Evolutionary conservation across 2,329 filamentous ascomycete genomes (phyloP).

Genomic region (Mycogone perniciosa): DNA sequence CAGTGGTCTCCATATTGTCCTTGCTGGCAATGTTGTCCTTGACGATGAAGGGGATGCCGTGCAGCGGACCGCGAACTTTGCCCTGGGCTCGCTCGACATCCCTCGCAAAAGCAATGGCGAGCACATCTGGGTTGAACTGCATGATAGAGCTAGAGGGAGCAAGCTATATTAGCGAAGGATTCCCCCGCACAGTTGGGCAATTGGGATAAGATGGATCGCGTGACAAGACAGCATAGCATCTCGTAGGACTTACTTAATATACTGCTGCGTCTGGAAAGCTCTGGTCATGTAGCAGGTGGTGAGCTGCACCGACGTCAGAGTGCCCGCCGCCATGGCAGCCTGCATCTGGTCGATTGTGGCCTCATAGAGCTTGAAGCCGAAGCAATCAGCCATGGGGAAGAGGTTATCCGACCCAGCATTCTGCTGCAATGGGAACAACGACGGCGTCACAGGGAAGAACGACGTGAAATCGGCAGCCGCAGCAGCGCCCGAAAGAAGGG

Average conservation of each 20-base stretch:
- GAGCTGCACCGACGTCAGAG: constrained; percentile 52
- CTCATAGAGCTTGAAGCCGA: constrained; percentile 57
- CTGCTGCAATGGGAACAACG: constrained; percentile 29
- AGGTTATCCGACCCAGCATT: constrained; percentile 31
- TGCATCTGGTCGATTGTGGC: constrained; percentile 65
- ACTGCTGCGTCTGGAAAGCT: constrained; percentile 55
- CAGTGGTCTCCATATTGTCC: constrained; percentile 56
- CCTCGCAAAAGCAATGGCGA: constrained; percentile 30
- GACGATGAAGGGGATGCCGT: constrained; percentile 59
- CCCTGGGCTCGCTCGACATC: constrained; percentile 22
- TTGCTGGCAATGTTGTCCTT: constrained; percentile 62
- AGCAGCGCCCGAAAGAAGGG: constrained; percentile 16
- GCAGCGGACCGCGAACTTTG: constrained; percentile 34
- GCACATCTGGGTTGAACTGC: constrained; percentile 34
- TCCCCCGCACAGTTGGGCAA: too few species aligned
- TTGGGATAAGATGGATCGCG: too few species aligned
- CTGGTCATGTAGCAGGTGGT: constrained; percentile 57
- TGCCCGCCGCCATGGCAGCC: constrained; percentile 45
- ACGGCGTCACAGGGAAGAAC: constrained; percentile 17
- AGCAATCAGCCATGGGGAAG: constrained; percentile 59
- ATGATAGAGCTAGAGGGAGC: too few species aligned
- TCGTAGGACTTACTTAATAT: constrained; percentile 56
- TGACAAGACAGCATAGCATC: too few species aligned
- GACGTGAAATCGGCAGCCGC: constrained; percentile 1
- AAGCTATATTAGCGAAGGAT: too few species aligned